These are phyloP conservation scores for Penicillium herquei DNA, from an alignment of 495 filamentous ascomycete species.

Conservation along the genomic window DNA sequence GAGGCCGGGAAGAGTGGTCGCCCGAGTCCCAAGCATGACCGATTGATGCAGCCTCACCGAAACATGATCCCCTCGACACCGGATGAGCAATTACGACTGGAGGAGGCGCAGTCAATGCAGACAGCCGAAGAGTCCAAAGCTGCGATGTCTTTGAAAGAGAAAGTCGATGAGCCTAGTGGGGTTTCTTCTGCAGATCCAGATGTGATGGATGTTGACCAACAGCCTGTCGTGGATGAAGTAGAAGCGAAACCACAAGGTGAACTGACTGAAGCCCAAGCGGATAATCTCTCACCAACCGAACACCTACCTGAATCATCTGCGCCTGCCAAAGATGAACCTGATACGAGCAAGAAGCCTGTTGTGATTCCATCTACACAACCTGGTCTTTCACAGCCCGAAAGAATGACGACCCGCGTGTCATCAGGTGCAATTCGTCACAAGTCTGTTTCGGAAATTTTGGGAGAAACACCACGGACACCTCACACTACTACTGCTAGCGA, in stretches of 20 bases:
- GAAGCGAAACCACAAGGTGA: constrained; percentile 16
- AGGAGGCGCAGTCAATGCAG: constrained; percentile 46
- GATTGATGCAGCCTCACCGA: constrained; percentile 17
- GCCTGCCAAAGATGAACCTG: constrained; percentile 9
- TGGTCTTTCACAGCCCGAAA: constrained; percentile 41
- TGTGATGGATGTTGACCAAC: constrained; percentile 23
- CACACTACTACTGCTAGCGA: constrained; percentile 16
- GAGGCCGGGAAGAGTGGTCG: constrained; percentile 24
- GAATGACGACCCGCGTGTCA: constrained; percentile 63
- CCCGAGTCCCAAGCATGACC: constrained; percentile 24
- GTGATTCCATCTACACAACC: constrained; percentile 22
- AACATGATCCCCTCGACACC: constrained; percentile 42
- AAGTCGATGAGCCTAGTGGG: constrained; percentile 29
- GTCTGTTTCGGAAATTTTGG: constrained; percentile 70
- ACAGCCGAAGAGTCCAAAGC: constrained; percentile 18
- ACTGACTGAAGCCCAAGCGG: constrained; percentile 6
- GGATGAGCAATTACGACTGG: constrained; percentile 49
- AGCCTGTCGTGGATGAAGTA: constrained; percentile 5
- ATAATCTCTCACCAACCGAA: constrained; percentile 18
- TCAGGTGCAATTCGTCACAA: constrained; percentile 70
- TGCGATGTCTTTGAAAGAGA: constrained; percentile 16
- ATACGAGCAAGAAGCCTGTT: constrained; percentile 13
- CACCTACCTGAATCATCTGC: constrained; percentile 7
- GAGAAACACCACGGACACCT: constrained; percentile 54
- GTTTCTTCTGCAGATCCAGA: constrained; percentile 16